Conservation (phyloP, 768 basidiomycete species). For the Rhodocollybia butyracea region DNA sequence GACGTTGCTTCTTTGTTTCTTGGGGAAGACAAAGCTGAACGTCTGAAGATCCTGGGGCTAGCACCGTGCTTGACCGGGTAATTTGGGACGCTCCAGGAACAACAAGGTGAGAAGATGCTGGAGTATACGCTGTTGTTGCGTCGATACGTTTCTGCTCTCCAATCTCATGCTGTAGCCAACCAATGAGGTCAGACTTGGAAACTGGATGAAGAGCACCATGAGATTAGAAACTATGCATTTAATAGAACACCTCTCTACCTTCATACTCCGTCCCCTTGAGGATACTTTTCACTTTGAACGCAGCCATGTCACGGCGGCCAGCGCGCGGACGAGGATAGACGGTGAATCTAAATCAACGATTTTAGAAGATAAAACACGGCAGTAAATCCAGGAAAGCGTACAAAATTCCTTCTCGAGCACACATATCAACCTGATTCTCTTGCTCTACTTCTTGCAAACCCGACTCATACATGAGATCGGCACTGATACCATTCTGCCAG, state of each 20-base stretch:
- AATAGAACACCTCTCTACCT: slow-evolving; percentile 36
- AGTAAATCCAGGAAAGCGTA: slow-evolving; percentile 31
- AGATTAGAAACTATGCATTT: background rate
- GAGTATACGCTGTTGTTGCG: slow-evolving; percentile 56
- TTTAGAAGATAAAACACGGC: background rate
- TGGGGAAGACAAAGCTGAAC: slow-evolving; percentile 63
- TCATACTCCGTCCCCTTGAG: slow-evolving; percentile 76
- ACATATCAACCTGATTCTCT: slow-evolving; percentile 64
- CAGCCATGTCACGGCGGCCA: slow-evolving; percentile 55
- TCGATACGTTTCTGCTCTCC: slow-evolving; percentile 79
- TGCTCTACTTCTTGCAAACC: slow-evolving; percentile 59
- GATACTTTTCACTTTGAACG: slow-evolving; percentile 83
- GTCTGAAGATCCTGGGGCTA: slow-evolving; percentile 29
- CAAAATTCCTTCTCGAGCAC: slow-evolving; percentile 82
- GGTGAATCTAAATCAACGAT: slow-evolving; percentile 36
- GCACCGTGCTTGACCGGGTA: background rate
- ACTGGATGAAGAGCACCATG: slow-evolving; percentile 18
- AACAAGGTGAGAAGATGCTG: slow-evolving; percentile 36
- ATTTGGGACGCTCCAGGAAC: slow-evolving; percentile 37
- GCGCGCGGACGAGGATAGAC: slow-evolving; percentile 54
- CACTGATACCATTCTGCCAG: slow-evolving; percentile 81
- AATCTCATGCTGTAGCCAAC: slow-evolving; percentile 75
- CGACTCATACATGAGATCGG: slow-evolving; percentile 85
- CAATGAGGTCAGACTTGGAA: slow-evolving; percentile 65
- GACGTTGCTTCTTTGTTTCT: slow-evolving; percentile 73